Base-by-base conservation (phyloP, 225 moss, liverwort and hornwort genomes). In the Marchantia polymorpha region DNA sequence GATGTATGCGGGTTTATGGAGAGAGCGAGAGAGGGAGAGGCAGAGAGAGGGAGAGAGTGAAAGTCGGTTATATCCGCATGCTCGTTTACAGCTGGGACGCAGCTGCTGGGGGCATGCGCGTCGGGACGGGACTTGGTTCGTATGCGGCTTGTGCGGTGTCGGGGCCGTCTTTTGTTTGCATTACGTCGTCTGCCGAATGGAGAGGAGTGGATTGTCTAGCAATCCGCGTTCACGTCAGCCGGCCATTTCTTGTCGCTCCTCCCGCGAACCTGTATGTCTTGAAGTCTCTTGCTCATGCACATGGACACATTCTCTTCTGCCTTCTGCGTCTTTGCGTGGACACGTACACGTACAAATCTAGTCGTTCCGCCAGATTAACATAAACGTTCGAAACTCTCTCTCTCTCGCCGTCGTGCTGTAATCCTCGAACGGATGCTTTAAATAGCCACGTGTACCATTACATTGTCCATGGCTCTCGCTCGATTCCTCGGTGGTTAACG, bases 61-160 rank as follows among this genome's bases (percentile, higher is more conserved):
- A 10, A 66, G 78, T 76, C 76, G 76, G 76, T 78, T 78, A 78
- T 66, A 64, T 65, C 48, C 72, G 78, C 48, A 65, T 52, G 65
- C 52, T 53, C 30, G 61, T 77, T 56, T 64, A 63, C 64, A 77
- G 77, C 74, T 72, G 47, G 71, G 71, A 46, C n/a, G 71, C 27
- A 74, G 76, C 78, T 78, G 78, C 66, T 66, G 52, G 50, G 67
- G 78, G 67, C 78, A 52, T 78, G 78, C 63, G 22, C 16, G n/a
- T 25, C 0, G 78, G 51, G 64, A 52, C 64, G 66, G 66, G 67
- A 78, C 78, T 67, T 78, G 31, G 30, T 23, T 78, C 46, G 60
- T 64, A 3, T 22, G 63, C 16, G 63, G 46, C 39, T 47, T 64
- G 30, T 51, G 65, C 23, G 66, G 25, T 23, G 64, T 48, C 23